Evolutionary conservation across 306 rosid species (phyloP), one percentile per base, ranked within the genome.

Genomic region (Ceratonia siliqua): DNA sequence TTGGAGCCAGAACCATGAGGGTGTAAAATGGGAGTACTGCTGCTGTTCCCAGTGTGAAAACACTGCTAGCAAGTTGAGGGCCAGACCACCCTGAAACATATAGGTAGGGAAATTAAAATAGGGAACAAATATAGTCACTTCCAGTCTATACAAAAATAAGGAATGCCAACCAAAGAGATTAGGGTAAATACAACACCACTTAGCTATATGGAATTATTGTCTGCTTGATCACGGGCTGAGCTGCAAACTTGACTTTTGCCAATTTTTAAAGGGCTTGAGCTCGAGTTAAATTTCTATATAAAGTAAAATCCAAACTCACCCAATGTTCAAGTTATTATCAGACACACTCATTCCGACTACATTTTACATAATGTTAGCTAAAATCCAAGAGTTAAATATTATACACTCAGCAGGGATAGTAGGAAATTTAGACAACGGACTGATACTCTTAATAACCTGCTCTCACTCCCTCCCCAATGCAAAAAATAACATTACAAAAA

Each of bases 1-100:
- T 88, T 24, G 99, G 99, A 62, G 96, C 97, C 54, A 92, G 59
- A 86, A 94, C 96, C 97, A 94, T 94, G 65, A 94, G 97, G 54
- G 90, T 78, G 78, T 94, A 94, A 81, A 88, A 94, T 30, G 99
- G 99, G 54, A 94, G 96, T 61, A 94, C 99, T 41, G 97, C 90
- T 45, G 78, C n/a, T 68, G 97, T 94, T 73, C 97, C 99, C 72
- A 85, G 48, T 22, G 96, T 86, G 71, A 94, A 92, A 73, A 81
- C 96, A 56, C 83, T 73, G 84, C 84, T 86, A 56, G 96, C 90
- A 57, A 94, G 86, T 77, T 90, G 92, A 82, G 96, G 58, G 62
- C 79, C 83, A 35, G 78, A 22, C 63, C 85, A 69, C 90, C 93
- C 97, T 94, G 89, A 75, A 87, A 82, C 71, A 73, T 32, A n/a